Base-by-base conservation (phyloP, 2,329 filamentous ascomycete species). In the Fusarium pilosicola region DNA sequence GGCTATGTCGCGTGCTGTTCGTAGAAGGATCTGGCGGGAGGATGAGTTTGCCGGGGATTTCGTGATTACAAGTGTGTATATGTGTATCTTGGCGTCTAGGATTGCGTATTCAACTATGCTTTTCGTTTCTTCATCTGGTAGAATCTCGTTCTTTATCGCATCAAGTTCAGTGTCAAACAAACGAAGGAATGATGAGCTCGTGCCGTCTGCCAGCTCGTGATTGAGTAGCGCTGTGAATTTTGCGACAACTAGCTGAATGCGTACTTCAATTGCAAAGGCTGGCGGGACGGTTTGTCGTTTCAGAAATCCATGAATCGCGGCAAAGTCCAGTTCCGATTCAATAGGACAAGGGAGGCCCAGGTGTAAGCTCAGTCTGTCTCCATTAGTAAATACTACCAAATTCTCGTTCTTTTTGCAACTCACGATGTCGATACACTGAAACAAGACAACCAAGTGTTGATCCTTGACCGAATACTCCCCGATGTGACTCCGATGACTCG, bases 341-440 rank as follows among this genome's bases (percentile, higher is more conserved):
- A 75, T 66, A 0, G 73, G 73, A 2, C 70, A 65, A 0, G 65
- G 73, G 2, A 75, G 59, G 0, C 72, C 72, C 3, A 75, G 7
- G 5, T 75, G 73, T 7, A 75, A 49, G 24, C 73, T 66, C 22
- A 75, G 26, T 17, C 72, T 75, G 15, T 0, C 18, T 7, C 22
- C 1, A 22, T 55, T 5, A 51, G 49, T 7, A 7, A 54, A 34
- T 3, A 7, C 18, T 7, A 18, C 4, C 12, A 2, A 4, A 8
- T 1, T 24, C 18, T 15, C 6, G 11, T 11, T 1, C 4, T 9
- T 15, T 6, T 6, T 1, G 28, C 2, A 17, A 56, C 73, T 18
- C 38, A 75, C 73, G 66, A 75, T 10, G 73, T 75, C 8, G 51
- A 51, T 1, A 75, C 72, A 5, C 59, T 62, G 18, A 75, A 75